Evolutionary conservation across 768 basidiomycete genomes (phyloP).

Genomic region (Mycena vitilis): DNA sequence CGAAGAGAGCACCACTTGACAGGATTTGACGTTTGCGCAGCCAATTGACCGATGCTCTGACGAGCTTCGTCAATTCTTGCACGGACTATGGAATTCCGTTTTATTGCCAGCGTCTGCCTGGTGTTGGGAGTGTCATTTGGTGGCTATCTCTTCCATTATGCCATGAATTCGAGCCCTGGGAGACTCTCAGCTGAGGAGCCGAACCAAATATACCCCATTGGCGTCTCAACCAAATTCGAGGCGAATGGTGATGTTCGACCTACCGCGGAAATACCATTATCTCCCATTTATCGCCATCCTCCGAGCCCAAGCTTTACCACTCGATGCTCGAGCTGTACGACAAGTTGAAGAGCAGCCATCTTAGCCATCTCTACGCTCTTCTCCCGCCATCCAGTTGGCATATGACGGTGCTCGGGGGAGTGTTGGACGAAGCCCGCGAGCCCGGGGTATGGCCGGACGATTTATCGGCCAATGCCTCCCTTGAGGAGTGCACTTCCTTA

Average conservation of each 20-base stretch:
- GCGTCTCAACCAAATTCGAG: not conserved
- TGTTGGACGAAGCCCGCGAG: not conserved
- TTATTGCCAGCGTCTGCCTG: not conserved
- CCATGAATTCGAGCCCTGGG: not conserved
- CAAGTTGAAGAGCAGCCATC: not conserved
- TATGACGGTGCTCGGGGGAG: not conserved
- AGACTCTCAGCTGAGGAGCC: not conserved
- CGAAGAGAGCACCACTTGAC: too few species aligned
- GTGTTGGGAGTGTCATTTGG: not conserved
- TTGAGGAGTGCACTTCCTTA: slow-evolving; percentile 6
- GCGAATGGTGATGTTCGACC: not conserved
- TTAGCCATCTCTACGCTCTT: not conserved
- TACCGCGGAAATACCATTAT: not conserved
- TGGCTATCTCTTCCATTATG: not conserved
- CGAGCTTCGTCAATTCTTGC: not conserved
- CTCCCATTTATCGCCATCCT: not conserved
- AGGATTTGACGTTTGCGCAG: too few species aligned
- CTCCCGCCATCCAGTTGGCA: not conserved
- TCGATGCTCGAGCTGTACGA: not conserved
- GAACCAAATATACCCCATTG: not conserved
- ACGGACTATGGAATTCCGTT: not conserved
- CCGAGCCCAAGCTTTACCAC: not conserved
- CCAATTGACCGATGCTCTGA: too few species aligned
- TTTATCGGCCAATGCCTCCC: not conserved
- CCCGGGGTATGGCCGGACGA: not conserved